Evolutionary conservation across 2,329 filamentous ascomycete genomes (phyloP).

Genomic region (Colletotrichum ledebouriae): DNA sequence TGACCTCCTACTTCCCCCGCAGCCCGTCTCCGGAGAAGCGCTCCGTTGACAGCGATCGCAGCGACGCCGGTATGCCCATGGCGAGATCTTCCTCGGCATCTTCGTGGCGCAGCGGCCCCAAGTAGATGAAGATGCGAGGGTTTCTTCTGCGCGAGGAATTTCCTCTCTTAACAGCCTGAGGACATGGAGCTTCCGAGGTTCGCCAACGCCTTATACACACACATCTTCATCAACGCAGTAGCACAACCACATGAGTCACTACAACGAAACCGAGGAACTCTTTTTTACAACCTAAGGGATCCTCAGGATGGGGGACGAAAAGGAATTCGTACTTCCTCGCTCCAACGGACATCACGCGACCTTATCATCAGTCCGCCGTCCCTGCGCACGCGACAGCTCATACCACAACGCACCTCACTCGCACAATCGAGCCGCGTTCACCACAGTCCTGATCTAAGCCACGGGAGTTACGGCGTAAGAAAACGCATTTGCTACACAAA

Average conservation of each 20-base stretch:
- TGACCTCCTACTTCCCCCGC: constrained; percentile 48
- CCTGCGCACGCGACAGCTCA: too few species aligned
- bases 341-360: background rate
- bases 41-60: constrained; percentile 62
- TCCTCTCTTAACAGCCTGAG: background rate
- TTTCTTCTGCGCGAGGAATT: background rate
- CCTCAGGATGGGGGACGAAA: background rate
- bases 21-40: constrained; percentile 54
- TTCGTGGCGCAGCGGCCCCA: constrained; percentile 36
- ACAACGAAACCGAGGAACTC: background rate
- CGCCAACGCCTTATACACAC: background rate
- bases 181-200: background rate
- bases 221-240: background rate
- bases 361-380: background rate
- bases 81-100: constrained; percentile 49
- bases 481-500: background rate
- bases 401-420: too few species aligned
- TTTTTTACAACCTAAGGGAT: background rate
- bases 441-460: background rate
- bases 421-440: background rate
- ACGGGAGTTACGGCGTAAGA: constrained; percentile 14
- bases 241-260: background rate
- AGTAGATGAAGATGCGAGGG: constrained; percentile 17
- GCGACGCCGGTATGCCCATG: constrained; percentile 49
- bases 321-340: background rate